Percentiles rank a stretch among this genome's conserved stretches.
Evolutionary conservation across 176 grass and related monocot species (phyloP).

Genomic region (Leersia perrieri): DNA sequence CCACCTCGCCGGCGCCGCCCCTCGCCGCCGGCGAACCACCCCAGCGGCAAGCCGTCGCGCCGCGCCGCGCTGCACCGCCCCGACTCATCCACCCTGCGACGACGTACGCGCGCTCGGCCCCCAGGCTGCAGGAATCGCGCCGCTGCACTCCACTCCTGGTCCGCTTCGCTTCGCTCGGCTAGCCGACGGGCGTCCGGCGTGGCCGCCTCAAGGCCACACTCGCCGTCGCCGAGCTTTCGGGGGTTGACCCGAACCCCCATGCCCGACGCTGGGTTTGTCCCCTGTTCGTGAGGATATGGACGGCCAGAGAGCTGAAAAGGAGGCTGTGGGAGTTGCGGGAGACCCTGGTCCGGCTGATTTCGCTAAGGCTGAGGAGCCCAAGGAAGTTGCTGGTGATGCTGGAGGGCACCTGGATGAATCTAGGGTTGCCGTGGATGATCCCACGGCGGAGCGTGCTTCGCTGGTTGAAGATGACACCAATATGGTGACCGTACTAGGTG

Average conservation of each 20-base stretch:
- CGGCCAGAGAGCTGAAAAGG: background rate
- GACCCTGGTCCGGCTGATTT: background rate
- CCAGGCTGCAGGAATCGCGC: background rate
- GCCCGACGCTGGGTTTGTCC: background rate
- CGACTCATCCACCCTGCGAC: background rate
- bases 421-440: slow-evolving; percentile 7
- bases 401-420: background rate
- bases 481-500: background rate
- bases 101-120: background rate
- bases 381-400: background rate
- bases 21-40: background rate
- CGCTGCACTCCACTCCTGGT: too few species aligned
- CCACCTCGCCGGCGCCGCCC: background rate
- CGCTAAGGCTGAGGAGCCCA: background rate
- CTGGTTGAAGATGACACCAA: background rate
- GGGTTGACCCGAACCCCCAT: background rate
- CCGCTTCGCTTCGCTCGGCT: background rate
- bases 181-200: too few species aligned
- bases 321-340: background rate
- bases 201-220: background rate
- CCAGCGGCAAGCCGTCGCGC: too few species aligned
- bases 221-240: background rate
- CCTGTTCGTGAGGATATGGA: slow-evolving; percentile 16
- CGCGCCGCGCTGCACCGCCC: too few species aligned
- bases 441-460: background rate